Conservation (phyloP, 352 stramenopile species). For the Globisporangium carolinianum region DNA sequence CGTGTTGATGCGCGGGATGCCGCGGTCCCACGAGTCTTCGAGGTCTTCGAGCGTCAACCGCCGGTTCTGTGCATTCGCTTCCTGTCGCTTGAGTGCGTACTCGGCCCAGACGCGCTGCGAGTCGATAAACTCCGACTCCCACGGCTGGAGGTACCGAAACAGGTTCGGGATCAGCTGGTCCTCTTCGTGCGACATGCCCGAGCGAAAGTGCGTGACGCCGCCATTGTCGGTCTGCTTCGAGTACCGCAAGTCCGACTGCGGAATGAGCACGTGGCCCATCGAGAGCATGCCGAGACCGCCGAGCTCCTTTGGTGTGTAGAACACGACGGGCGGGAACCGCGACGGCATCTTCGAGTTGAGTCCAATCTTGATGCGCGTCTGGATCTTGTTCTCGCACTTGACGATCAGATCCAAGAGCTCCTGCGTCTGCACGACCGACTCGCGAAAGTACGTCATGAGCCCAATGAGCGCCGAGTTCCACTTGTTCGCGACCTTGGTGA, state of each 20-base stretch:
- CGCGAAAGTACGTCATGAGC: constrained; percentile 99
- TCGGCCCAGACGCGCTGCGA: constrained; percentile 99
- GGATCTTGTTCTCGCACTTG: constrained; percentile 99
- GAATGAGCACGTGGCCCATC: constrained; percentile 99
- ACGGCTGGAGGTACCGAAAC: constrained; percentile 98
- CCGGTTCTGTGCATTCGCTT: constrained; percentile 98
- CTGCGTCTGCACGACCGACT: constrained; percentile 99
- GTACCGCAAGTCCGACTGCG: constrained; percentile 98
- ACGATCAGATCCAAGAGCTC: constrained; percentile 99
- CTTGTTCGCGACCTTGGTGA: constrained; percentile 99
- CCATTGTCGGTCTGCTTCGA: constrained; percentile 97
- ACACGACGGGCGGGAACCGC: constrained; percentile 98
- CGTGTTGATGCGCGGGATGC: constrained; percentile 96
- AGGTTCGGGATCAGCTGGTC: constrained; percentile 99
- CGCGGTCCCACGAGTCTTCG: constrained; percentile 99
- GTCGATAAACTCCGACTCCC: constrained; percentile 99
- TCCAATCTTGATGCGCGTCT: constrained; percentile 99
- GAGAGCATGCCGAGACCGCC: constrained; percentile 99
- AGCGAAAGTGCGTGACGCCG: constrained; percentile 99
- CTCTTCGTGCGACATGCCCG: constrained; percentile 95
- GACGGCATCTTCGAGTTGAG: constrained; percentile 99
- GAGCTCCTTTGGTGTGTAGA: constrained; percentile 99
- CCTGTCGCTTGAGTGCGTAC: constrained; percentile 98
- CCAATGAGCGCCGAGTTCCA: constrained; percentile 93
- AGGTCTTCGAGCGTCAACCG: constrained; percentile 98